Conservation (phyloP, 768 basidiomycete species). For the Lentinula detonsa region DNA sequence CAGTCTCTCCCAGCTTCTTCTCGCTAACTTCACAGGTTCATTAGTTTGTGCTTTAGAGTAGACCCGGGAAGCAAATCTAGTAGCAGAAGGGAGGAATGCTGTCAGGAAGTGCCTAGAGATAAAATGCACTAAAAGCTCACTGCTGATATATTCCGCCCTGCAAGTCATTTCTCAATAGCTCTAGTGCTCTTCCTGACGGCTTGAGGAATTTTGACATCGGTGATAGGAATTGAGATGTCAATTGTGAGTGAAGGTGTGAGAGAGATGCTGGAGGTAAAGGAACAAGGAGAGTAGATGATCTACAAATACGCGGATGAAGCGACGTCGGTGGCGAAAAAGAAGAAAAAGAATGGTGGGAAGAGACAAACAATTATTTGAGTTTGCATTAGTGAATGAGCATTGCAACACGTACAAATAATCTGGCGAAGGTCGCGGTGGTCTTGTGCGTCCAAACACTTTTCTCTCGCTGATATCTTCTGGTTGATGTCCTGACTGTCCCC, state of each 20-base stretch:
- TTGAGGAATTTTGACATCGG: slow-evolving; percentile 49
- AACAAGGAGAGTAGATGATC: slow-evolving; percentile 47
- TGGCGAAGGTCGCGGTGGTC: slow-evolving; percentile 32
- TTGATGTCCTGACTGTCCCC: slow-evolving; percentile 11
- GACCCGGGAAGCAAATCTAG: slow-evolving; percentile 47
- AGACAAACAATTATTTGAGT: no score
- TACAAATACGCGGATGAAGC: slow-evolving; percentile 20
- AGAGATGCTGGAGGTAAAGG: slow-evolving; percentile 53
- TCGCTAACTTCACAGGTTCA: slow-evolving; percentile 50
- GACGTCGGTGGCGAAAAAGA: background rate
- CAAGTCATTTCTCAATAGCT: slow-evolving; percentile 34
- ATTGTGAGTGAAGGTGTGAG: background rate
- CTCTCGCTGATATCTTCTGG: slow-evolving; percentile 13
- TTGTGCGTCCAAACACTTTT: slow-evolving; percentile 34
- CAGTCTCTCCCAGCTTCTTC: slow-evolving; percentile 25
- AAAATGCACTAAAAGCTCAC: background rate
- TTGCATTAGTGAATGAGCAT: background rate
- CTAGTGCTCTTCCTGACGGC: slow-evolving; percentile 48
- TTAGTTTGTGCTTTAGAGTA: slow-evolving; percentile 61
- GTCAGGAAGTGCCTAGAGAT: background rate
- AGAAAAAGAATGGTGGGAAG: background rate
- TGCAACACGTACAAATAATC: slow-evolving; percentile 32
- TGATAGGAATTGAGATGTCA: slow-evolving; percentile 32
- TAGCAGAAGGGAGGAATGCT: slow-evolving; percentile 49
- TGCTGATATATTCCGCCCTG: background rate